Base-by-base conservation (phyloP, 1,284 basidiomycete genomes). In the Ganoderma sinense region DNA sequence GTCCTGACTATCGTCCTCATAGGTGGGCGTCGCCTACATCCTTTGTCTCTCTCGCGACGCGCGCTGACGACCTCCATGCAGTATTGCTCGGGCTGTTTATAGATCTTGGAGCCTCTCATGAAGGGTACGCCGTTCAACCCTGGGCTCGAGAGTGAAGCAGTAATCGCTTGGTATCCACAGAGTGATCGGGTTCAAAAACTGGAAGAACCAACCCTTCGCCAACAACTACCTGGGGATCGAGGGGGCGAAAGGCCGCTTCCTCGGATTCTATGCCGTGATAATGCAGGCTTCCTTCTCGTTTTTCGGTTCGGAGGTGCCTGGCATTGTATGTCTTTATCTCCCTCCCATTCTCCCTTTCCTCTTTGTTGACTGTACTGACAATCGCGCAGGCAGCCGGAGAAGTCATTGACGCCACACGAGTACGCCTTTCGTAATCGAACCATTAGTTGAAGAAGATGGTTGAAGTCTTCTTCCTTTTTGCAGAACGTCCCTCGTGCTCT, bases 201-300 rank as follows among this genome's bases (percentile, higher is more conserved):
- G 78, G 78, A 62, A 11, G 14, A 53, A 69, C 14, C 71, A 74
- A 10, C 78, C 78, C 2, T 80, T 80, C 58, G 64, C 74, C 1
- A 33, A 64, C 0, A 62, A 48, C 5, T 79, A 78, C 40, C 67
- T 76, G 11, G 77, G 75, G 1, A 80, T 83, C n/a, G 65, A 74
- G 10, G 82, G 81, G 6, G 18, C 65, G 6, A 69, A 75, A 16
- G 85, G 85, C 43, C 79, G 76, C 7, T 86, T 86, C 76, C 79
- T 85, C 31, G 85, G 85, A 13, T 88, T 88, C 79, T 87, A 83
- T 82, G 81, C 84, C 0, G 84, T 84, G 26, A 73, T 83, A 48
- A 81, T 82, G 74, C 80, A 81, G 70, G 82, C 78, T 51, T 79
- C 75, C 39, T 79, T 79, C 64, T 79, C 79, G 6, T 80, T 80